Base-by-base conservation (phyloP, 495 filamentous ascomycete genomes). In the Lasiosphaeris hirsuta region DNA sequence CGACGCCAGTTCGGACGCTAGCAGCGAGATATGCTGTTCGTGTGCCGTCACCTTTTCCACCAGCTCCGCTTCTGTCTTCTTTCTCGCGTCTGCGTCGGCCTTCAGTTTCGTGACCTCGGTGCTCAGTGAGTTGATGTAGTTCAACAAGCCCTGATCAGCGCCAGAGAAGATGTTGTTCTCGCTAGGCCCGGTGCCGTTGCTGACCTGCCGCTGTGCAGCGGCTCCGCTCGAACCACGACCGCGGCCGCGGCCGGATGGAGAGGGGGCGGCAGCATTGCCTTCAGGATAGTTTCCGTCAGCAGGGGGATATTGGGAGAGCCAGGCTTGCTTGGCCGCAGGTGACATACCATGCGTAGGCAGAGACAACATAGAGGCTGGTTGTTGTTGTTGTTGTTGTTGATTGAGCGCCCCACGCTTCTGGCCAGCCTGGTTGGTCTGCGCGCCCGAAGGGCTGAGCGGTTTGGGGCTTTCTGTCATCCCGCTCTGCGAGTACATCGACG, bases 391-490 rank as follows among this genome's bases (percentile, higher is more conserved):
- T n/a, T n/a, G n/a, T n/a, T n/a, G 64, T 44, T 66, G 63, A 33
- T 58, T 50, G 30, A 47, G 54, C 43, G 57, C 78, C 23, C 23
- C 23, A 72, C 38, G 75, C 54, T 84, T 82, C 43, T 84, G 81
- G 34, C 80, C 77, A 7, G 82, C 72, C 60, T 86, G 82, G 57
- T 85, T 81, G 30, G 81, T 76, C 46, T 84, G 81, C 41, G 80
- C 72, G 15, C 82, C 83, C 61, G 82, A 84, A 4, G 92, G 92
- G 36, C 90, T 96, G 35, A 96, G 75, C 4, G 92, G 89, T 66
- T 89, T 93, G 0, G 91, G 90, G 60, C 88, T 93, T 66, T 96
- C 92, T 4, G 87, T 92, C 80, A 95, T 88, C 54, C 80, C 78
- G 51, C 74, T 77, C 56, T 89, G 84, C 13, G 85, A 78, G 69